Conservation (phyloP, 495 filamentous ascomycete species). For the Peziza echinospora region DNA sequence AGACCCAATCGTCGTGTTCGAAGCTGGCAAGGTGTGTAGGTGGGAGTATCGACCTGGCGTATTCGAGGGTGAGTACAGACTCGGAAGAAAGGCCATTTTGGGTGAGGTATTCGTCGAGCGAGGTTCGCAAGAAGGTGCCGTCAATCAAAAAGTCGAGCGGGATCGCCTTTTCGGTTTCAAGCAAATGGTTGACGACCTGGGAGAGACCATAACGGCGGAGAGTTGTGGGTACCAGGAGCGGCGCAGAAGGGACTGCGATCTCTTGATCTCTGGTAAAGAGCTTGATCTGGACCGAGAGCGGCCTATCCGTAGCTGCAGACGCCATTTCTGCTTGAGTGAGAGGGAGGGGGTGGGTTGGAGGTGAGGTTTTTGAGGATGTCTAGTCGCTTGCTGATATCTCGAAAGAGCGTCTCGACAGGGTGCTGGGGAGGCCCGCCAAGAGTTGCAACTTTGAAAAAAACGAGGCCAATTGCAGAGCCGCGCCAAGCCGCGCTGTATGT, state of each 20-base stretch:
- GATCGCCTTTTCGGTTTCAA: slow-evolving; percentile 52
- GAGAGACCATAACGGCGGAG: slow-evolving; percentile 80
- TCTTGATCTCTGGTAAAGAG: slow-evolving; percentile 36
- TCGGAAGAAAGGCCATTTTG: slow-evolving; percentile 72
- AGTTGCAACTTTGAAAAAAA: too few relatives aligned
- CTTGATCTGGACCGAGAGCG: slow-evolving; percentile 32
- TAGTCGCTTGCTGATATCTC: too few relatives aligned
- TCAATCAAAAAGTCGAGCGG: slow-evolving; percentile 93
- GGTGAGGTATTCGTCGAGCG: slow-evolving; percentile 71
- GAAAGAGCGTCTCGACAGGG: too few relatives aligned
- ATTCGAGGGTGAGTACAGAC: slow-evolving; percentile 68
- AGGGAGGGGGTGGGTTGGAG: too few relatives aligned
- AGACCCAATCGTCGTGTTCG: slow-evolving; percentile 93
- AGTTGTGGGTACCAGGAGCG: slow-evolving; percentile 4
- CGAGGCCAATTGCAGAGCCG: too few relatives aligned
- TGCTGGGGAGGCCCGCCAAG: too few relatives aligned
- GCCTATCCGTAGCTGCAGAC: too few relatives aligned
- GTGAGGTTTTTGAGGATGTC: too few relatives aligned
- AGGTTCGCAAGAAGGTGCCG: slow-evolving; percentile 70
- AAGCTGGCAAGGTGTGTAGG: slow-evolving; percentile 70
- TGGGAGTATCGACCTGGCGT: slow-evolving; percentile 74
- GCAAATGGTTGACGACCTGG: slow-evolving; percentile 77
- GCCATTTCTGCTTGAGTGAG: too few relatives aligned
- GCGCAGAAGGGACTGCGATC: slow-evolving; percentile 27
- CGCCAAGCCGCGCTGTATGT: too few relatives aligned